phyloP scores from a whole-genome alignment of 495 filamentous ascomycete genomes.

The Opeltia flavorubescens region DNA sequence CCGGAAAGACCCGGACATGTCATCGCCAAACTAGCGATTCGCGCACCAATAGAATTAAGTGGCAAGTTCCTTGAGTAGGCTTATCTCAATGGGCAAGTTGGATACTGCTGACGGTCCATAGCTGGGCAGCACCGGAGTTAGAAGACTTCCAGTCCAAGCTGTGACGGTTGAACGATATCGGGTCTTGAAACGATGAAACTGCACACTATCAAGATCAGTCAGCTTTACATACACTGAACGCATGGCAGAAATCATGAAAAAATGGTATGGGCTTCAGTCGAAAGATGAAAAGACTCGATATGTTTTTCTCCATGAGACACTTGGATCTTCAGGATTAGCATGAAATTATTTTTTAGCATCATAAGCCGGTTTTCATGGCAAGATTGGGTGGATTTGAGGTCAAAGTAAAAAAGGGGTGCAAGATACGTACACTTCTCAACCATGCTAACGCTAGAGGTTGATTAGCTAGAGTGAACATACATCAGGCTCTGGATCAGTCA shows the following conservation, averaged over 20 bases:
- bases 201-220: no score
- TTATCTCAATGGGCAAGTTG: conserved; percentile 2
- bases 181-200: no score
- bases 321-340: conserved; percentile 75
- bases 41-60: conserved; percentile 48
- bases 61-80: conserved; percentile 63
- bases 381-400: background rate
- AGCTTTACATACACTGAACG: no score
- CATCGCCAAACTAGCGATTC: conserved; percentile 61
- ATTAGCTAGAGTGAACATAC: no score
- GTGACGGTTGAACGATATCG: no score
- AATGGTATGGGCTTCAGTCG: conserved; percentile 52
- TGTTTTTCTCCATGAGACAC: conserved; percentile 53
- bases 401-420: background rate
- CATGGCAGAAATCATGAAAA: no score
- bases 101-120: conserved; percentile 30
- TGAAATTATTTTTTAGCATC: conserved; percentile 69
- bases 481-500: no score
- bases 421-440: background rate
- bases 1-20: conserved; percentile 78
- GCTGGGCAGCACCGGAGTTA: conserved; percentile 58
- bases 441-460: background rate
- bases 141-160: conserved; percentile 42
- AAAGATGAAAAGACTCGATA: conserved; percentile 93
- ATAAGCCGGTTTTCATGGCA: conserved; percentile 22